Conservation (phyloP, 176 grass and related monocot species). For the Elymus sibiricus region DNA sequence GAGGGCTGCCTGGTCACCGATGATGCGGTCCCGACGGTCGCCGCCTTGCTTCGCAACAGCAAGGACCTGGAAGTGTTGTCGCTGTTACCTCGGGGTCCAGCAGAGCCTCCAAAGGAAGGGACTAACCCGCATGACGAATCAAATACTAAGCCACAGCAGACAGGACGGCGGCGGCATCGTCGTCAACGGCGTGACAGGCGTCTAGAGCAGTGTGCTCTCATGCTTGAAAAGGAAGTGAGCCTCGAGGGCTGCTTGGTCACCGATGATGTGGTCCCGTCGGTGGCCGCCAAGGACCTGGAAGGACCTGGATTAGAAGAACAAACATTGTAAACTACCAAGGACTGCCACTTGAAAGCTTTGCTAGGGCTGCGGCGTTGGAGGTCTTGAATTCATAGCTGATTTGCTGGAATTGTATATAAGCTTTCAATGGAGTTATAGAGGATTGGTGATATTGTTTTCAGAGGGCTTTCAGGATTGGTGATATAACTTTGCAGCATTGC, state of each 20-base stretch:
- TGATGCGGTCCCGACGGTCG: background rate
- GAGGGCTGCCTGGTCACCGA: background rate
- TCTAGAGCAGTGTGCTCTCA: too few relatives aligned
- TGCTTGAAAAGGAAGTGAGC: background rate
- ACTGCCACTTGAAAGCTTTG: background rate
- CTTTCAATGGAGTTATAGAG: too few relatives aligned
- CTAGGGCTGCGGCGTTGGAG: background rate
- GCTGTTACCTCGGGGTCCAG: background rate
- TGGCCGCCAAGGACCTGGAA: background rate
- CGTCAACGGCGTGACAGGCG: too few relatives aligned
- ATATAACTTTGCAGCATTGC: too few relatives aligned
- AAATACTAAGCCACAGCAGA: background rate
- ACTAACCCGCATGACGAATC: background rate
- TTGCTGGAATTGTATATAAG: too few relatives aligned
- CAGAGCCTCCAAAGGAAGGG: background rate
- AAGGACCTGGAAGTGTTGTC: background rate
- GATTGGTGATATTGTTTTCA: too few relatives aligned
- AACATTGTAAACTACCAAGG: background rate
- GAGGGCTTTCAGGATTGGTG: too few relatives aligned
- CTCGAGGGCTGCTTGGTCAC: constrained; percentile 4
- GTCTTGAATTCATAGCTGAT: too few relatives aligned
- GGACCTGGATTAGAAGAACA: background rate
- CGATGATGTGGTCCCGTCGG: background rate
- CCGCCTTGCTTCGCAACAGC: background rate
- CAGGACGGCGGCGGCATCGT: too few relatives aligned